A percentile compares a stretch with the other conserved stretches of the same genome.
Evolutionary conservation across 2,329 filamentous ascomycete species (phyloP).

Genomic region (Aspergillus oerlinghausenensis): DNA sequence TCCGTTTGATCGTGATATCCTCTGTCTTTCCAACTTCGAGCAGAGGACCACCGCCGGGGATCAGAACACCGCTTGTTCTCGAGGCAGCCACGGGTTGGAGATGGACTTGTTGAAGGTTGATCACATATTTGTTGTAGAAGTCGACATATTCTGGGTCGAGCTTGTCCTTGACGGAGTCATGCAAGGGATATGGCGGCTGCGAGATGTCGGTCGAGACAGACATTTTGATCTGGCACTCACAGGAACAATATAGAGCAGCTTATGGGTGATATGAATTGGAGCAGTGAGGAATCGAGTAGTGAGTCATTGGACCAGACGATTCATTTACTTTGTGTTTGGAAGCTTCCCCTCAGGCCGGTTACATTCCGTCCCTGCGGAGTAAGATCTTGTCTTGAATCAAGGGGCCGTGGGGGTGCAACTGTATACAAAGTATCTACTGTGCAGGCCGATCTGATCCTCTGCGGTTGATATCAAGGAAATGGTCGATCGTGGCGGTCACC

Average conservation of each 20-base stretch:
- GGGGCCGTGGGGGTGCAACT: neutral
- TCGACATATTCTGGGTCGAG: conserved; percentile 49
- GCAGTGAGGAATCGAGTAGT: neutral
- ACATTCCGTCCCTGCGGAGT: neutral
- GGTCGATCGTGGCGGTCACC: too few relatives aligned
- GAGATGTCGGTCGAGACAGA: conserved; percentile 12
- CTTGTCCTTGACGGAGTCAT: conserved; percentile 43
- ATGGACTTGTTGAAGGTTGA: conserved; percentile 52
- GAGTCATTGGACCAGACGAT: neutral
- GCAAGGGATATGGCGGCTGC: conserved; percentile 45
- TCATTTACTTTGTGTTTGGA: neutral
- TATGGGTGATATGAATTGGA: neutral
- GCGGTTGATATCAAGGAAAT: too few relatives aligned
- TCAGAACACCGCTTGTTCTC: conserved; percentile 48
- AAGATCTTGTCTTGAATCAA: neutral
- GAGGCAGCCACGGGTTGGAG: conserved; percentile 51
- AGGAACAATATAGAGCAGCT: neutral
- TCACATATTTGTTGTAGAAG: conserved; percentile 51
- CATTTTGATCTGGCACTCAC: conserved; percentile 10
- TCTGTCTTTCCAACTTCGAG: conserved; percentile 45
- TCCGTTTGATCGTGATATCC: conserved; percentile 43
- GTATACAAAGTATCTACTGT: too few relatives aligned
- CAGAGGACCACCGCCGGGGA: conserved; percentile 49
- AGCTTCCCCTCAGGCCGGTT: neutral
- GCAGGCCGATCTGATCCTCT: too few relatives aligned